These are phyloP conservation scores for Inga leiocalycina DNA, from an alignment of 306 rosid genomes.

Conservation along the genomic window DNA sequence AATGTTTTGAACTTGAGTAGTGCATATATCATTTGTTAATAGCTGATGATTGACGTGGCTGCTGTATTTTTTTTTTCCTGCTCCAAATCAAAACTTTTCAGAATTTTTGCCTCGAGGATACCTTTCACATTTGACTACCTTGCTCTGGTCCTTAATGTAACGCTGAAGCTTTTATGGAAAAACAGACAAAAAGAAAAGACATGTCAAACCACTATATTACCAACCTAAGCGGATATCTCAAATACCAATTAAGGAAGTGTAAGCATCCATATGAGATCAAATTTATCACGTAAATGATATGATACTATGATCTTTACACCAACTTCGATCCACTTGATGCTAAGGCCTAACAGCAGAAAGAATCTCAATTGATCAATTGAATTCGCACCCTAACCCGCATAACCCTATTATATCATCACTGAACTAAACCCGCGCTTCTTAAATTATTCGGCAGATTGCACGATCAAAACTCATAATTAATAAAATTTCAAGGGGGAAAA, in stretches of 20 bases:
- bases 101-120: not conserved
- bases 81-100: not conserved
- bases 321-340: slow-evolving; percentile 15
- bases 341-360: not conserved
- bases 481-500: not conserved
- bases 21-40: not conserved
- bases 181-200: not conserved
- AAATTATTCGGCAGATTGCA: not conserved
- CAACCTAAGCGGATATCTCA: not conserved
- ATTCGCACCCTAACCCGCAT: not conserved
- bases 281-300: not conserved
- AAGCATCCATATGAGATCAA: not conserved
- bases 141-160: not conserved
- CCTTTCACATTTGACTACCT: not conserved
- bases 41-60: not conserved
- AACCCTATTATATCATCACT: not conserved
- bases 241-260: not conserved
- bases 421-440: slow-evolving; percentile 6
- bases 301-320: not conserved
- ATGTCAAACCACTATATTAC: not conserved
- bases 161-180: not conserved
- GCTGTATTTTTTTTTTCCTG: not conserved
- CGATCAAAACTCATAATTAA: not conserved
- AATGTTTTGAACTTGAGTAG: not conserved
- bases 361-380: not conserved